Evolutionary conservation across 2,329 filamentous ascomycete species (phyloP), one percentile per base, ranked within the genome.

Genomic region (Neocucurbitaria cava): DNA sequence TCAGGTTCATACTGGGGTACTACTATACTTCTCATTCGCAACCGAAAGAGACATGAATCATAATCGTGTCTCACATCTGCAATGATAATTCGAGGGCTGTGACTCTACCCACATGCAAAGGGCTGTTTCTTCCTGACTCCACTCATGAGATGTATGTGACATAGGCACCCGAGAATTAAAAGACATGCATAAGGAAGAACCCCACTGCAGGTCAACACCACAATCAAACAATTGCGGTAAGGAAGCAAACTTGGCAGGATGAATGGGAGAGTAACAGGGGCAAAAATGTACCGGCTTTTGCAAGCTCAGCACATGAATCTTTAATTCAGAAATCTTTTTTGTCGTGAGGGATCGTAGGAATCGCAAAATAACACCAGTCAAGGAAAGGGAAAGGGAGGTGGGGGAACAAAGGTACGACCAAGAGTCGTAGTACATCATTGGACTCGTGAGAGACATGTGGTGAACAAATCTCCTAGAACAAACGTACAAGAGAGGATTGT

Each of bases 381-480:
- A 26, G 24, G 5, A 26, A 5, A 26, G 5, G 9, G 24, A 26
- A 26, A 46, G 30, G 49, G 40, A 17, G 28, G 33, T 47, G 35
- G 24, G 46, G 9, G 20, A 5, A 47, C 52, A 50, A 42, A 24
- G 38, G n/a, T n/a, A 56, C 17, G 36, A 45, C 40, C 17, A 40
- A n/a, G 15, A 33, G 24, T 56, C 58, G 38, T 48, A 30, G 49
- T 46, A 49, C 52, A 56, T 18, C 56, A 58, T 46, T 53, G 49
- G 61, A 67, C 60, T 62, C 61, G 59, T 67, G 43, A 63, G 59
- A 63, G 59, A 54, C n/a, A n/a, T n/a, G n/a, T 62, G 48, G 24
- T 26, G 24, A 26, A 26, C 24, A 26, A 58, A 53, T 46, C 51
- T 58, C 56, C 39, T n/a, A n/a, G n/a, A n/a, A 61, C 40, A 46